Conservation (phyloP, 345 rosid genomes). For the Crucihimalaya himalaica region DNA sequence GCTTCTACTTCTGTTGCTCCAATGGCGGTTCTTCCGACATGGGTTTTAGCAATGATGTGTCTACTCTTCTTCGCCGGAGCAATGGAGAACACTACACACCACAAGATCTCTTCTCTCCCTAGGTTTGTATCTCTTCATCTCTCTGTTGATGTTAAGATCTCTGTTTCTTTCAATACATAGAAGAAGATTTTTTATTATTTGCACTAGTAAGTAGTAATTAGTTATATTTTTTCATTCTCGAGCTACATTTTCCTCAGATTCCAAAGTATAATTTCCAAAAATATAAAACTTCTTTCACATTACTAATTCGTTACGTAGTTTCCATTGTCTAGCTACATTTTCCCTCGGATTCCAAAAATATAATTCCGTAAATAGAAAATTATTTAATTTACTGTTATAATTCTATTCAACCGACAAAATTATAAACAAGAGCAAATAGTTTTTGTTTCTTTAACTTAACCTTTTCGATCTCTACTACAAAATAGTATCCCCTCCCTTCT, state of each 20-base stretch:
- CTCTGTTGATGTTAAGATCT: constrained; percentile 13
- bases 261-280: neutral
- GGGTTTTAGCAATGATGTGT: constrained; percentile 35
- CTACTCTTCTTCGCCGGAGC: constrained; percentile 36
- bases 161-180: neutral
- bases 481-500: neutral
- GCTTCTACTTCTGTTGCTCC: constrained; percentile 14
- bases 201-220: neutral
- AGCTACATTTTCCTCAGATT: constrained; percentile 4
- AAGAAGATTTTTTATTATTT: neutral
- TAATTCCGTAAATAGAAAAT: neutral
- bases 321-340: neutral
- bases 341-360: too few relatives aligned
- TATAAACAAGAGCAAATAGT: constrained; percentile 14
- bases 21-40: constrained; percentile 39
- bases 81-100: constrained; percentile 32
- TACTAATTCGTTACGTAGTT: neutral
- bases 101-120: constrained; percentile 35
- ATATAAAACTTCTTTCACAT: neutral
- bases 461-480: neutral
- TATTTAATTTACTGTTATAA: neutral
- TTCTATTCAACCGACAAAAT: constrained; percentile 33
- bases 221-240: neutral
- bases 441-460: neutral
- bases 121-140: constrained; percentile 25